A percentile compares a stretch with the other conserved stretches of the same genome.
phyloP scores from a whole-genome alignment of 1,284 basidiomycete genomes.

The Sporisorium scitamineum region DNA sequence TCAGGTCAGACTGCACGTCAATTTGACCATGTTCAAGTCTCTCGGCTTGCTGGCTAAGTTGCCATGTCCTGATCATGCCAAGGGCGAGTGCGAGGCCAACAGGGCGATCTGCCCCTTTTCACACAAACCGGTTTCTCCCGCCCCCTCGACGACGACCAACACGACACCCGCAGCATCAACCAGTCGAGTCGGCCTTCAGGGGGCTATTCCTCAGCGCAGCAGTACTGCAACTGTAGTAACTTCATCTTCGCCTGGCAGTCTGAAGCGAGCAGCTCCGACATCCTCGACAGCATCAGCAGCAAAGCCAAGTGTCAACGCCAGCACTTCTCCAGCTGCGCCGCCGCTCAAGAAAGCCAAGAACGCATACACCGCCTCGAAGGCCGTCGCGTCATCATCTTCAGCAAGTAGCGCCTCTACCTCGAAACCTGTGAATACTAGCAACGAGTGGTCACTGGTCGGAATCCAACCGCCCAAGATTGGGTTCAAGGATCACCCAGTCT shows the following conservation, averaged over 20 bases:
- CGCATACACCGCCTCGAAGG: constrained; percentile 33
- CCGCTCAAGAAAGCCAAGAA: constrained; percentile 48
- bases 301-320: not conserved
- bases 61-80: constrained; percentile 55
- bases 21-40: constrained; percentile 52
- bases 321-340: constrained; percentile 12
- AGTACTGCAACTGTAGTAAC: not conserved
- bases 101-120: constrained; percentile 53
- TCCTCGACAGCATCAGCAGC: constrained; percentile 6
- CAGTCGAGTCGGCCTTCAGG: constrained; percentile 10
- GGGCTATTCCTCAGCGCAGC: constrained; percentile 6
- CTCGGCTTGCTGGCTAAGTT: constrained; percentile 52
- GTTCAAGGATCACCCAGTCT: constrained; percentile 42
- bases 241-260: not conserved
- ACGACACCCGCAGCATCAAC: constrained; percentile 16
- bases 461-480: constrained; percentile 42
- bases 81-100: constrained; percentile 45
- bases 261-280: constrained; percentile 22
- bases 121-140: constrained; percentile 26
- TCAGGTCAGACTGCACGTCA: not conserved
- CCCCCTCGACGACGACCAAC: not conserved
- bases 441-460: constrained; percentile 44
- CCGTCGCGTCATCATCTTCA: constrained; percentile 6
- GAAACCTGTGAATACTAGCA: constrained; percentile 6
- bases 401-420: constrained; percentile 3